Conservation (phyloP, 129 eudicot genomes). For the Saposhnikovia divaricata region DNA sequence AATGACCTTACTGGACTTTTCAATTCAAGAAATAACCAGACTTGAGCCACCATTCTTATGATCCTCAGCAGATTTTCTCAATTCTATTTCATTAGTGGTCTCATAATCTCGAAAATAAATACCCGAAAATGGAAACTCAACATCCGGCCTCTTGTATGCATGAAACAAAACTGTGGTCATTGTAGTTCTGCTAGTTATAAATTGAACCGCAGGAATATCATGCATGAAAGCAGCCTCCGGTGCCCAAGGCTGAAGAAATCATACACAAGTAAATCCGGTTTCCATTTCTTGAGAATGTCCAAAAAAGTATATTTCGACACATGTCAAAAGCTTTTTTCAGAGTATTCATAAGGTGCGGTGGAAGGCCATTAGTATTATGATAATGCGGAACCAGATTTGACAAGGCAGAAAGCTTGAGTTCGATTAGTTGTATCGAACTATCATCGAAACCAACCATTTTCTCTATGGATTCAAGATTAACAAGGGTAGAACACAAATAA, state of each 20-base stretch:
- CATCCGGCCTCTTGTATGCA: neutral
- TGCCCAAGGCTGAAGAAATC: constrained; percentile 9
- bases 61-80: neutral
- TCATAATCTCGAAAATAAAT: neutral
- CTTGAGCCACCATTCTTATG: neutral
- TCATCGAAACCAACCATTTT: neutral
- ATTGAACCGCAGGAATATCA: constrained; percentile 5
- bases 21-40: too few relatives aligned
- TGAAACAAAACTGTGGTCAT: neutral
- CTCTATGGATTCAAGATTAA: neutral
- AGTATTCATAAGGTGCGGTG: neutral
- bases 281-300: neutral
- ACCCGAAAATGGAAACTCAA: neutral
- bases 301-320: neutral
- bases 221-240: neutral
- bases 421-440: neutral
- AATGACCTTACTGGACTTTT: neutral
- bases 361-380: constrained; percentile 17
- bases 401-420: neutral
- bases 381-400: constrained; percentile 5
- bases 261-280: constrained; percentile 2
- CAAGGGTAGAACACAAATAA: constrained; percentile 7
- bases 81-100: neutral
- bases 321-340: neutral
- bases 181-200: neutral